Evolutionary conservation across 805 yeast species (phyloP).

Genomic region (Spencermartinsiella europaea): DNA sequence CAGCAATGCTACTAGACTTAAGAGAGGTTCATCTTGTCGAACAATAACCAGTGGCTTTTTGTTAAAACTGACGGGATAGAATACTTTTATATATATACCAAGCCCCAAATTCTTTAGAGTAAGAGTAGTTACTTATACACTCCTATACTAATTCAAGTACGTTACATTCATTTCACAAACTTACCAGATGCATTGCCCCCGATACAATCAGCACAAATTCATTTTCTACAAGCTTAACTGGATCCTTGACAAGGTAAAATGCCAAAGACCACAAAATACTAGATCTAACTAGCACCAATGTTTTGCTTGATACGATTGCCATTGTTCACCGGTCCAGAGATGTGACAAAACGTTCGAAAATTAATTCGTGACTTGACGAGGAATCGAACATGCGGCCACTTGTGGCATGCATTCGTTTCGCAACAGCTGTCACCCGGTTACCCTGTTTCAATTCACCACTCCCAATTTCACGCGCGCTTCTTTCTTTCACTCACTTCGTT

Average conservation of each 20-base stretch:
- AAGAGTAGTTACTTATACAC: no score
- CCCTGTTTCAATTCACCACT: no score
- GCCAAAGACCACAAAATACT: slow-evolving; percentile 25
- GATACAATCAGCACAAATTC: slow-evolving; percentile 25
- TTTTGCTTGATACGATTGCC: slow-evolving; percentile 19
- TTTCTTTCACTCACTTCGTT: no score
- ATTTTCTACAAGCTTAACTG: slow-evolving; percentile 24
- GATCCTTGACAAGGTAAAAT: slow-evolving; percentile 27
- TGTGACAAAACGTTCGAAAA: no score
- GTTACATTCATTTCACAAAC: slow-evolving; percentile 1
- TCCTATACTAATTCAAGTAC: no score
- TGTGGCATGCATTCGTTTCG: no score
- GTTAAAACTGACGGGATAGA: not conserved
- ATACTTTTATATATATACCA: no score
- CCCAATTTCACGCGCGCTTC: no score
- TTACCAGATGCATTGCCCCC: slow-evolving; percentile 21
- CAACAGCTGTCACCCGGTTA: no score
- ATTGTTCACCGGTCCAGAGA: no score
- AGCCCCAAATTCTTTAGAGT: not conserved
- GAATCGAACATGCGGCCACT: no score
- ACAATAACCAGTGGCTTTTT: slow-evolving; percentile 16
- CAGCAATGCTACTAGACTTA: slow-evolving; percentile 28
- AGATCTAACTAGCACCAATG: slow-evolving; percentile 23
- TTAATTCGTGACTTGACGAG: no score
- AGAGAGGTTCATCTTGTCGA: slow-evolving; percentile 21